Conservation (phyloP, 768 basidiomycete species). For the Boletales sp. region DNA sequence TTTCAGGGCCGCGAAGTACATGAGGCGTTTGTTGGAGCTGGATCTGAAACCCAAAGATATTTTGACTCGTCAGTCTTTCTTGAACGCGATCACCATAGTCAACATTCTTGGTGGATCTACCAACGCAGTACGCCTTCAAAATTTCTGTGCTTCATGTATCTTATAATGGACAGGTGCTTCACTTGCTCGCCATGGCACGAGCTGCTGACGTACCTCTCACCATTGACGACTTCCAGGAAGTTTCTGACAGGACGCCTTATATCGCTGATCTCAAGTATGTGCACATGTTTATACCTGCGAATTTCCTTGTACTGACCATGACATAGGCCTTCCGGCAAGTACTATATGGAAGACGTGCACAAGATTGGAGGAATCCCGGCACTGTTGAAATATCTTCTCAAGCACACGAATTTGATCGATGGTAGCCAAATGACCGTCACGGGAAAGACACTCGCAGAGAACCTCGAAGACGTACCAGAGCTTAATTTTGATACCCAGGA, state of each 20-base stretch:
- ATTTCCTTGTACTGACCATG: conserved; percentile 3
- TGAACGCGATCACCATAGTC: conserved; percentile 80
- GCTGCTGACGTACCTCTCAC: conserved; percentile 69
- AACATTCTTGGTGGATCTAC: conserved; percentile 85
- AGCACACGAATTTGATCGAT: conserved; percentile 75
- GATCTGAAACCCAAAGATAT: conserved; percentile 85
- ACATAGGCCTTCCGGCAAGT: conserved; percentile 73
- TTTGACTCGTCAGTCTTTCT: conserved; percentile 64
- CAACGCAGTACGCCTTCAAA: conserved; percentile 57
- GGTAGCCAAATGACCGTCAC: conserved; percentile 86
- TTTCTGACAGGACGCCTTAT: conserved; percentile 78
- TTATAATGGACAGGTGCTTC: conserved; percentile 56
- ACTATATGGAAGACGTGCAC: conserved; percentile 90
- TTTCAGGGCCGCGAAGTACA: conserved; percentile 68
- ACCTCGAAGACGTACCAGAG: conserved; percentile 73
- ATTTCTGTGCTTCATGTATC: not conserved
- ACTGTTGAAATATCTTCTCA: conserved; percentile 77
- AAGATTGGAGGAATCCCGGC: conserved; percentile 82
- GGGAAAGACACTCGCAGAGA: conserved; percentile 86
- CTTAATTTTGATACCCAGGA: conserved; percentile 72
- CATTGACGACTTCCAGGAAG: conserved; percentile 83
- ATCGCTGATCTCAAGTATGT: conserved; percentile 75
- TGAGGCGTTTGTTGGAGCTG: conserved; percentile 67
- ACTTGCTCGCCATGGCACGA: conserved; percentile 81
- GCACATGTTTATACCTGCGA: conserved; percentile 13